These are phyloP conservation scores for Ramalina intermedia DNA, from an alignment of 495 filamentous ascomycete genomes.

Conservation along the genomic window DNA sequence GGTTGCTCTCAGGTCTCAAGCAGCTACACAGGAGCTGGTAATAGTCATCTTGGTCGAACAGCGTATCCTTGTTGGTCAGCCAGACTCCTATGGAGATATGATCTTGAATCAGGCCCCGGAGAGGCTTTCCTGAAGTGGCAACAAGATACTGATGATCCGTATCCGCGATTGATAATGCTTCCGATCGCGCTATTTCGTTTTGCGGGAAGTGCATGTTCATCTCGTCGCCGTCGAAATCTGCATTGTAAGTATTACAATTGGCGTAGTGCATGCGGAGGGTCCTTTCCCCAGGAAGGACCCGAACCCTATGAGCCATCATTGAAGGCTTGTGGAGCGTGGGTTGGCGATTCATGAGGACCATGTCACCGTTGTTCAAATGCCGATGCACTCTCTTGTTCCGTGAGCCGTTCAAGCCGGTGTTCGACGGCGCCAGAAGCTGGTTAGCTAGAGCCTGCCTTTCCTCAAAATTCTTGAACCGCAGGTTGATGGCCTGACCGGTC, in stretches of 20 bases:
- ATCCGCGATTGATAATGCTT: conserved; percentile 83
- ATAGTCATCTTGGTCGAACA: conserved; percentile 79
- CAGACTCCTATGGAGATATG: conserved; percentile 89
- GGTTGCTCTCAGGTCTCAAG: conserved; percentile 74
- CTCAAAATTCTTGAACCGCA: conserved; percentile 71
- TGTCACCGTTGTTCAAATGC: conserved; percentile 89
- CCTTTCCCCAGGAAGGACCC: conserved; percentile 84
- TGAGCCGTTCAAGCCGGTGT: conserved; percentile 53
- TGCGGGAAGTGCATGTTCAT: conserved; percentile 99
- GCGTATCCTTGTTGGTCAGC: conserved; percentile 83
- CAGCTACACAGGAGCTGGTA: conserved; percentile 84
- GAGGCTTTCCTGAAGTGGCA: conserved; percentile 81
- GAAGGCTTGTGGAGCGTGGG: conserved; percentile 99
- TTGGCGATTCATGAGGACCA: conserved; percentile 98
- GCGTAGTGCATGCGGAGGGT: conserved; percentile 99
- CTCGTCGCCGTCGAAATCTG: conserved; percentile 99
- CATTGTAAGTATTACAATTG: conserved; percentile 99
- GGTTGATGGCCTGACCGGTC: conserved; percentile 75
- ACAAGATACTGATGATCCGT: conserved; percentile 96
- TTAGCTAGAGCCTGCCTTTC: conserved; percentile 79
- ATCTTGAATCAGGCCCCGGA: conserved; percentile 96
- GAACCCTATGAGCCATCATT: conserved; percentile 94
- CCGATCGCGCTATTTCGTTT: conserved; percentile 82
- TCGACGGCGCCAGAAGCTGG: conserved; percentile 80
- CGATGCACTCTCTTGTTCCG: conserved; percentile 94